These are phyloP conservation scores for Amyloporia xantha DNA, from an alignment of 768 basidiomycete genomes.

Conservation along the genomic window DNA sequence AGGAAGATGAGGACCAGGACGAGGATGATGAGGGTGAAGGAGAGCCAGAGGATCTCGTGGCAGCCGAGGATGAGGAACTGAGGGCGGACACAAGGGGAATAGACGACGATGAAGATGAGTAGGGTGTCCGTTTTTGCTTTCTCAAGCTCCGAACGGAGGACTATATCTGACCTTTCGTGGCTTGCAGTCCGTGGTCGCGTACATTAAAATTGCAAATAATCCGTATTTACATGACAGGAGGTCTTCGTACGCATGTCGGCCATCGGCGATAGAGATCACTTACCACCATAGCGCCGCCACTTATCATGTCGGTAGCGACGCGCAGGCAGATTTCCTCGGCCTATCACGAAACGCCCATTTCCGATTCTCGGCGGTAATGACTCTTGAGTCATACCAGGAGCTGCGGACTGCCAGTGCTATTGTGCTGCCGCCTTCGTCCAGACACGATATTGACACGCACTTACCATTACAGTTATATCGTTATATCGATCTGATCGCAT, in stretches of 20 bases:
- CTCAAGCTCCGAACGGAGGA: neutral
- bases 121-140: neutral
- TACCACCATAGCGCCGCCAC: too few relatives aligned
- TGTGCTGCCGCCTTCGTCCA: too few relatives aligned
- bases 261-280: too few relatives aligned
- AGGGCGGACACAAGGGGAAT: conserved; percentile 31
- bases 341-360: too few relatives aligned
- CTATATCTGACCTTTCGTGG: neutral
- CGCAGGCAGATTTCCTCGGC: too few relatives aligned
- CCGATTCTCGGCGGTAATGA: too few relatives aligned
- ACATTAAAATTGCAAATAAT: neutral
- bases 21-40: conserved; percentile 32
- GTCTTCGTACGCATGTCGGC: neutral
- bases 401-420: too few relatives aligned
- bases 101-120: conserved; percentile 19
- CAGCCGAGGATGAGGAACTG: conserved; percentile 39
- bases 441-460: too few relatives aligned
- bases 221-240: neutral
- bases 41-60: conserved; percentile 33
- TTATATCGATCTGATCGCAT: too few relatives aligned
- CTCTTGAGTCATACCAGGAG: too few relatives aligned
- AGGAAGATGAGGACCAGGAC: conserved; percentile 25
- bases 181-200: neutral
- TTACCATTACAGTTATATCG: too few relatives aligned
- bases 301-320: too few relatives aligned